Conservation (phyloP, 345 rosid genomes). For the Psidium friedrichsthalianum region DNA sequence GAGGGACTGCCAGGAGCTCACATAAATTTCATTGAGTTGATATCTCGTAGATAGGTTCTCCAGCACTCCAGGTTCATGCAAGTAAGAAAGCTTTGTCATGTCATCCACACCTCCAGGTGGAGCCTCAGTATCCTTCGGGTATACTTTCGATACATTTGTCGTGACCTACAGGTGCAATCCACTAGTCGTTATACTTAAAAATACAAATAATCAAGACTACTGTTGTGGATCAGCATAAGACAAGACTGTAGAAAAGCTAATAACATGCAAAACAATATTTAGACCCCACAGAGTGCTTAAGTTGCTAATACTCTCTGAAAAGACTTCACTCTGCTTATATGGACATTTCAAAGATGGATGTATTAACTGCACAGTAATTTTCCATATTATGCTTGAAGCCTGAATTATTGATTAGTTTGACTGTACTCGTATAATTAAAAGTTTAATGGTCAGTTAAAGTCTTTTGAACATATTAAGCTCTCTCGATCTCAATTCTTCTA, state of each 20-base stretch:
- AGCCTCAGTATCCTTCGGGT: slow-evolving; percentile 80
- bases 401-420: background rate
- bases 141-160: slow-evolving; percentile 46
- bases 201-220: background rate
- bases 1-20: slow-evolving; percentile 14
- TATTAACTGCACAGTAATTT: background rate
- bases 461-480: background rate
- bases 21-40: slow-evolving; percentile 84
- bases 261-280: background rate
- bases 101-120: slow-evolving; percentile 90
- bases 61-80: slow-evolving; percentile 92
- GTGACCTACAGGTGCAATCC: slow-evolving; percentile 38
- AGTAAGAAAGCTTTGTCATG: slow-evolving; percentile 87
- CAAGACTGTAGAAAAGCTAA: background rate
- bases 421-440: background rate
- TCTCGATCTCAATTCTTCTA: background rate
- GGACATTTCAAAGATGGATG: background rate
- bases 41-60: slow-evolving; percentile 68
- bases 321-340: background rate
- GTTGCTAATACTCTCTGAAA: background rate
- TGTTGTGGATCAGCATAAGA: background rate
- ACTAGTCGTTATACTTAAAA: background rate
- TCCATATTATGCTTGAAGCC: background rate
- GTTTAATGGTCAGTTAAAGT: background rate
- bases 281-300: background rate